Evolutionary conservation across 495 filamentous ascomycete genomes (phyloP).

Genomic region (Penicillium dipodomyicola): DNA sequence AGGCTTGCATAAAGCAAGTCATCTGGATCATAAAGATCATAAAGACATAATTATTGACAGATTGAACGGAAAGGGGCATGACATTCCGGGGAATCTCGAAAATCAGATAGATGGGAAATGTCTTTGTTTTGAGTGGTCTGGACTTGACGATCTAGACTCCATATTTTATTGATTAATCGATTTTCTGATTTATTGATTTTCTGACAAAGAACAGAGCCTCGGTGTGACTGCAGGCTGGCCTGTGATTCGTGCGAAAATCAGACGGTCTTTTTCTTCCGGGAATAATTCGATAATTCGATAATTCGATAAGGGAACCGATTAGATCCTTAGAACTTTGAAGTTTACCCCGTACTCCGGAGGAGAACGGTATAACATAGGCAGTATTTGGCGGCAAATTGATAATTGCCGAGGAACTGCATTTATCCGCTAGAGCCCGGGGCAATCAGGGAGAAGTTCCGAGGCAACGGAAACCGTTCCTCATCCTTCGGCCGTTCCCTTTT

Average conservation of each 20-base stretch:
- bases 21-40: conserved; percentile 5
- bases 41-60: not conserved
- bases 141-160: conserved; percentile 4
- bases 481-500: not conserved
- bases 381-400: not conserved
- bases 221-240: not conserved
- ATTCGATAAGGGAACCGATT: not conserved
- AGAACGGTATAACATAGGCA: not conserved
- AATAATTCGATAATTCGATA: not conserved
- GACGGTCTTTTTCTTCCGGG: not conserved
- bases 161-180: not conserved
- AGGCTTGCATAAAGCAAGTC: conserved; percentile 12
- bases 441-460: conserved; percentile 5
- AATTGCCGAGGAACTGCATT: conserved; percentile 12
- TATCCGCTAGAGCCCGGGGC: conserved; percentile 3
- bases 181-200: not conserved
- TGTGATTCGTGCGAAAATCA: conserved; percentile 18
- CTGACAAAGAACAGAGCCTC: conserved; percentile 1
- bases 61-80: not conserved
- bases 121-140: conserved; percentile 10
- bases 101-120: conserved; percentile 5
- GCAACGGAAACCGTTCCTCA: conserved; percentile 7
- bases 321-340: not conserved
- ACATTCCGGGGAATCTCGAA: not conserved
- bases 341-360: not conserved